A percentile compares a stretch with the other conserved stretches of the same genome.
Conservation (phyloP, 2,329 filamentous ascomycete species). For the Ophiostoma sp. region DNA sequence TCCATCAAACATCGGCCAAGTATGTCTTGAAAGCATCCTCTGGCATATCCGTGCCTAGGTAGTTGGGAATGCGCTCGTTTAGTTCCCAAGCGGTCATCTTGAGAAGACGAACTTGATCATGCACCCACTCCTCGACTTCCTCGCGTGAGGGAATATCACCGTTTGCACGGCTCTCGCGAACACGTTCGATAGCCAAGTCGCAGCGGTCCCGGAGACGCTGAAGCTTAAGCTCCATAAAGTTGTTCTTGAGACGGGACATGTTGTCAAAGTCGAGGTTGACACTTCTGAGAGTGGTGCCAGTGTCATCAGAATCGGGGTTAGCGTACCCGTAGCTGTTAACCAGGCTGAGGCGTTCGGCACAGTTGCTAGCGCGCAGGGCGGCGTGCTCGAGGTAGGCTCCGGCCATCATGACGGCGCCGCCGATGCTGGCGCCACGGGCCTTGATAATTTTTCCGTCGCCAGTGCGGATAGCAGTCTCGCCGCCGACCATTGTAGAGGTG, state of each 20-base stretch:
- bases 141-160: conserved; percentile 18
- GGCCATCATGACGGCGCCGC: conserved; percentile 25
- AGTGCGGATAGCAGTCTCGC: conserved; percentile 25
- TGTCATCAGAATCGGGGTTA: conserved; percentile 24
- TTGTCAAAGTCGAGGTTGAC: conserved; percentile 23
- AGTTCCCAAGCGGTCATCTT: conserved; percentile 25
- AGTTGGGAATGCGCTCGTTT: conserved; percentile 16
- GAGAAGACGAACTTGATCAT: conserved; percentile 20
- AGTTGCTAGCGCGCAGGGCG: conserved; percentile 26
- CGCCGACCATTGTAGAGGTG: conserved; percentile 25
- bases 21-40: conserved; percentile 2
- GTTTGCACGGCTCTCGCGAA: conserved; percentile 17
- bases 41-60: conserved; percentile 12
- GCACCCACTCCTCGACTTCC: conserved; percentile 24
- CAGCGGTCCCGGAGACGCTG: conserved; percentile 24
- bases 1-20: not conserved
- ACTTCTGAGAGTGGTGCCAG: conserved; percentile 23
- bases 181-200: conserved; percentile 17
- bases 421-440: conserved; percentile 23
- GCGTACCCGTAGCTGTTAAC: conserved; percentile 27
- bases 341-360: conserved; percentile 24
- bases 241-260: conserved; percentile 21
- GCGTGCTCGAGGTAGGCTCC: conserved; percentile 25
- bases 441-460: conserved; percentile 22
- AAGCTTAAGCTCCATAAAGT: conserved; percentile 23